Percentiles rank a stretch among this genome's conserved stretches.
These are phyloP conservation scores for Suillus tomentosus DNA, from an alignment of 768 basidiomycete species.

Conservation along the genomic window DNA sequence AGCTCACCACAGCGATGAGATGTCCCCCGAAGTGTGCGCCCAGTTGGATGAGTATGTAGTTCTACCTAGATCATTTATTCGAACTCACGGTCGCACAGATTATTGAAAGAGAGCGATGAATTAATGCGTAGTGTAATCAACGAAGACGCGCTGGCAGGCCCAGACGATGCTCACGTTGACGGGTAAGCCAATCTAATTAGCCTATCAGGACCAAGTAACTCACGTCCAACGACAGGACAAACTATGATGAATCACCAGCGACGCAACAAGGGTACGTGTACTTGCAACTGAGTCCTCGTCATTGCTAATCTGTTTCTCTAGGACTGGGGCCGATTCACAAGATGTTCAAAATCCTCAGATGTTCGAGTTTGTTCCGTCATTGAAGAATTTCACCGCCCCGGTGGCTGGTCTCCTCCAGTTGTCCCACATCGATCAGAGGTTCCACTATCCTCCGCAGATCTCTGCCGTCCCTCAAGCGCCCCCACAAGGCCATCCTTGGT, in stretches of 20 bases:
- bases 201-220: neutral
- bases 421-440: too few species aligned
- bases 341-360: neutral
- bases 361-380: neutral
- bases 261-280: neutral
- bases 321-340: neutral
- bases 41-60: neutral
- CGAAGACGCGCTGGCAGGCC: neutral
- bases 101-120: neutral
- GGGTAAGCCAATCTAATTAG: neutral
- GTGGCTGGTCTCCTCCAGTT: neutral
- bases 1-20: neutral
- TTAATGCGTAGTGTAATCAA: neutral
- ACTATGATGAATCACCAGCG: neutral
- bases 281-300: neutral
- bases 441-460: too few species aligned
- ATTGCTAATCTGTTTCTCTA: neutral
- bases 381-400: neutral
- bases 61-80: neutral
- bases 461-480: too few species aligned
- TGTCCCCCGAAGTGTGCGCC: neutral
- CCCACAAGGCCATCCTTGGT: too few species aligned
- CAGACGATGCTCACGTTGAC: neutral
- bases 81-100: neutral
- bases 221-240: neutral